These are phyloP conservation scores for Cadophora sp. DNA, from an alignment of 2,329 filamentous ascomycete genomes.

Conservation along the genomic window DNA sequence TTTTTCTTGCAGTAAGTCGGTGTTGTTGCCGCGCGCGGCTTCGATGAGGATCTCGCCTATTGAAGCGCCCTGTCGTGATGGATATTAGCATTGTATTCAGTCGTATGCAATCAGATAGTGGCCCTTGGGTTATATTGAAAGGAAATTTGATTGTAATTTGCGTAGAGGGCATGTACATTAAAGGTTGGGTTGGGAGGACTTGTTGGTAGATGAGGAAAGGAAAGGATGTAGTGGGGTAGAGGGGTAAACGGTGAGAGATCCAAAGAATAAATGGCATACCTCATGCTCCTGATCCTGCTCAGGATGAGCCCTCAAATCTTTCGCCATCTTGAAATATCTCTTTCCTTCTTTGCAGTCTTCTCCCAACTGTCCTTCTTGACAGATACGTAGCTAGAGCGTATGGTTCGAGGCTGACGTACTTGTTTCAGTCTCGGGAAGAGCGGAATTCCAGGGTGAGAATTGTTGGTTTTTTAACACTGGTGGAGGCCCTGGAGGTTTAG, in stretches of 20 bases:
- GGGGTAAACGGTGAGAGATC: conserved; percentile 13
- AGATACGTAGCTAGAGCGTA: background rate
- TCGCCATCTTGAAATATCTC: conserved; percentile 37
- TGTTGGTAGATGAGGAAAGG: background rate
- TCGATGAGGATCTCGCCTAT: conserved; percentile 87
- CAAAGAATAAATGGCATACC: conserved; percentile 30
- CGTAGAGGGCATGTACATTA: background rate
- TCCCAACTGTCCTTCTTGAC: background rate
- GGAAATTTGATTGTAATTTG: background rate
- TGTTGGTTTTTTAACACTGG: background rate
- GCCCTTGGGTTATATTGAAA: background rate
- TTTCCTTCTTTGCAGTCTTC: background rate
- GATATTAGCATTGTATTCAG: background rate
- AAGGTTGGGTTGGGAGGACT: background rate
- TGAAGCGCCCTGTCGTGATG: conserved; percentile 73
- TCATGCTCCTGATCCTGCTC: conserved; percentile 42
- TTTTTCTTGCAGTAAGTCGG: conserved; percentile 79
- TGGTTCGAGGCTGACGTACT: conserved; percentile 14
- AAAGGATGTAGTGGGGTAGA: conserved; percentile 14
- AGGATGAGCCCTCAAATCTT: conserved; percentile 37
- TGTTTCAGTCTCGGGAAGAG: background rate
- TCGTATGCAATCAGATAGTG: background rate
- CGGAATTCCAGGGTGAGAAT: background rate
- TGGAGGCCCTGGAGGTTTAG: background rate
- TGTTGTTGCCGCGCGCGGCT: conserved; percentile 92